Evolutionary conservation across 2,329 filamentous ascomycete species (phyloP).

Genomic region (Colletotrichum endophyticum): DNA sequence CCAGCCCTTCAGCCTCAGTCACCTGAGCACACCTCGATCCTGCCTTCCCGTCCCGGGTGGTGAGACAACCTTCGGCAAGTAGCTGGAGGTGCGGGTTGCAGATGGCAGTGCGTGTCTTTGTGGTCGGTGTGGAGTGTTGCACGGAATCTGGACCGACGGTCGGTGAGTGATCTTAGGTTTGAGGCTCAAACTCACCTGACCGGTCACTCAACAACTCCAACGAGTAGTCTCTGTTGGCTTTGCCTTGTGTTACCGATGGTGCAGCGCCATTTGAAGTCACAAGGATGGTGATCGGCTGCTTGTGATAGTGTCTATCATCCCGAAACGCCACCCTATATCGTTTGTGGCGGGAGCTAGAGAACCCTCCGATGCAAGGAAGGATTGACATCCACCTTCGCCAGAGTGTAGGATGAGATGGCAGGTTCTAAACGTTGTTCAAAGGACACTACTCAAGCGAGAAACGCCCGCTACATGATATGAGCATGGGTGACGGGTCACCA

Average conservation of each 20-base stretch:
- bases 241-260: neutral
- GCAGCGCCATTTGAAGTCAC: neutral
- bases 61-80: constrained; percentile 1
- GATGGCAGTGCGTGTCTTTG: neutral
- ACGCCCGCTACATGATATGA: neutral
- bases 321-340: neutral
- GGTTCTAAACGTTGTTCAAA: neutral
- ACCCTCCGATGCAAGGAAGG: neutral
- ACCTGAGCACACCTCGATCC: neutral
- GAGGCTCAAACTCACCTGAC: constrained; percentile 19
- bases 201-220: neutral
- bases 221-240: neutral
- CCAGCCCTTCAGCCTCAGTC: constrained; percentile 9
- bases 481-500: neutral
- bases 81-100: neutral
- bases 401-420: neutral
- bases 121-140: neutral
- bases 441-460: neutral
- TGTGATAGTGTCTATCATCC: neutral
- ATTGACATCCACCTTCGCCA: neutral
- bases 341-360: neutral
- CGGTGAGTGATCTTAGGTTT: constrained; percentile 6
- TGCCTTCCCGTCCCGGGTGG: neutral
- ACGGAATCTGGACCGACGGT: neutral
- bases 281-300: neutral